phyloP scores from a whole-genome alignment of 2,329 filamentous ascomycete species.

The Aspergillus sclerotialis region DNA sequence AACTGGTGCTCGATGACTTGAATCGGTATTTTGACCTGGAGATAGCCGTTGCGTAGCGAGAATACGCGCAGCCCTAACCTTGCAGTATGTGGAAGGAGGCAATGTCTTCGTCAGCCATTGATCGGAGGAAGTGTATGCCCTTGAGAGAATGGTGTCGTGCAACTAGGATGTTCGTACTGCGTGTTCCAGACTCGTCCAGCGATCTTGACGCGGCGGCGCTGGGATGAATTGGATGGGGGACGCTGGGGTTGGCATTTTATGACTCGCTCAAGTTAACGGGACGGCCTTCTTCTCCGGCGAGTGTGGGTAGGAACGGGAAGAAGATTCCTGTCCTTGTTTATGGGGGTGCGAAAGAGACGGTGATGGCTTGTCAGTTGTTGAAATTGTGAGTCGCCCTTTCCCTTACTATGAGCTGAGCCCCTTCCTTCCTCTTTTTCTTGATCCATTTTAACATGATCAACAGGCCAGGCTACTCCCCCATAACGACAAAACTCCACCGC shows the following conservation, averaged over 20 bases:
- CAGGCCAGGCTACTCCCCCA: not conserved
- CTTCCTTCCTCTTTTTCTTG: not conserved
- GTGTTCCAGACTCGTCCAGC: not conserved
- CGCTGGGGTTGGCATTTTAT: not conserved
- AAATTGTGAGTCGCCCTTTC: not conserved
- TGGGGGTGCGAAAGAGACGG: not conserved
- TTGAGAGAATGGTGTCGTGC: no score
- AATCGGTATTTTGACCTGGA: not conserved
- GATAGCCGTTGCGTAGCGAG: no score
- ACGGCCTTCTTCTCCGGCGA: not conserved
- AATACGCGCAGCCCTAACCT: no score
- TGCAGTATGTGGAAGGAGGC: no score
- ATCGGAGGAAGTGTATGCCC: no score
- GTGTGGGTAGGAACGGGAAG: not conserved
- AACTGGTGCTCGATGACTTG: not conserved
- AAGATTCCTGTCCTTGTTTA: not conserved
- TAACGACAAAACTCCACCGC: not conserved
- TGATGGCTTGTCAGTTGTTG: not conserved
- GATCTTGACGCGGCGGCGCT: not conserved
- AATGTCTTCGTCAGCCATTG: no score
- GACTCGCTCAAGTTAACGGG: not conserved
- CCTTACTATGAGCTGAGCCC: not conserved
- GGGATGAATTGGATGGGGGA: not conserved
- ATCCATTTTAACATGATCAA: no score
- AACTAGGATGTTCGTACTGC: no score